A percentile compares a stretch with the other conserved stretches of the same genome.
Evolutionary conservation across 768 basidiomycete genomes (phyloP).

Genomic region (Pisolithus albus): DNA sequence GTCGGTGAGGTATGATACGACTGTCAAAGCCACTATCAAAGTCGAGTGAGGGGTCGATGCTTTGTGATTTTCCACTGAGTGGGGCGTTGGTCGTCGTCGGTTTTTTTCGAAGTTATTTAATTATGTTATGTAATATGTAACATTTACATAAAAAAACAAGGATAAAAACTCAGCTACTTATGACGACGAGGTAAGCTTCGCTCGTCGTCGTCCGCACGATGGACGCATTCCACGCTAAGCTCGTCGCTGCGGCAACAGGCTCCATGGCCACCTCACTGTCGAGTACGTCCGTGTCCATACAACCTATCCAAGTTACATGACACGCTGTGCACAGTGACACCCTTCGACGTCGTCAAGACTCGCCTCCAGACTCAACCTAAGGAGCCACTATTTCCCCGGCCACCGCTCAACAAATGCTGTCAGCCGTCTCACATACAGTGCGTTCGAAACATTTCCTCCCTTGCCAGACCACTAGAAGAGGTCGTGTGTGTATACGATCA

Average conservation of each 20-base stretch:
- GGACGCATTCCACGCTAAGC: constrained; percentile 74
- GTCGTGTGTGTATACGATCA: constrained; percentile 78
- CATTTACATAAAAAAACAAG: background rate
- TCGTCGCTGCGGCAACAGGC: constrained; percentile 72
- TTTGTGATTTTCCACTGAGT: background rate
- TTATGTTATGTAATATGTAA: background rate
- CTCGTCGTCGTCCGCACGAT: constrained; percentile 28
- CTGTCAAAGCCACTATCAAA: constrained; percentile 10
- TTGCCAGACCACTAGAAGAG: constrained; percentile 55
- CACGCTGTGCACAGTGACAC: constrained; percentile 72
- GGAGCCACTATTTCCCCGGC: constrained; percentile 45
- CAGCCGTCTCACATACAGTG: constrained; percentile 51
- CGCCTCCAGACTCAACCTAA: constrained; percentile 88
- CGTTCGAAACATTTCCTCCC: constrained; percentile 72
- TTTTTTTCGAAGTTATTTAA: background rate
- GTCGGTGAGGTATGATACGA: background rate
- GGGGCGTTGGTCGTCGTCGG: background rate
- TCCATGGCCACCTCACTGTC: constrained; percentile 78
- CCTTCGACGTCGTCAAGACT: constrained; percentile 97
- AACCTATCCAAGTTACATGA: background rate
- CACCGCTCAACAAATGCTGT: constrained; percentile 58
- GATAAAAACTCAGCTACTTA: background rate
- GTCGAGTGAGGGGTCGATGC: background rate
- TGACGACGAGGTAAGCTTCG: background rate
- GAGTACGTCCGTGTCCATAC: constrained; percentile 40